These are phyloP conservation scores for Chaetoceros muelleri DNA, from an alignment of 108 stramenopile genomes.

Conservation along the genomic window DNA sequence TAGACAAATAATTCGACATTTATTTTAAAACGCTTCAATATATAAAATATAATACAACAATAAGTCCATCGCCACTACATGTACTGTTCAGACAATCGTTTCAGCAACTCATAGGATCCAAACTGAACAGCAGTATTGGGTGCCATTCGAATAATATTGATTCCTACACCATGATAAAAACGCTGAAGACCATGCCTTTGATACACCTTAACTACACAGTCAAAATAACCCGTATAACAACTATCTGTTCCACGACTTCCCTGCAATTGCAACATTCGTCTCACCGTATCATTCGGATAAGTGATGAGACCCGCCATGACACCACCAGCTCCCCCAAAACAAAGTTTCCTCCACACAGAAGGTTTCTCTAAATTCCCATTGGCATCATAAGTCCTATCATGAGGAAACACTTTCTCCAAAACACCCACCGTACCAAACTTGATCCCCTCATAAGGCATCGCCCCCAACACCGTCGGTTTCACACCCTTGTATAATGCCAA, in stretches of 20 bases:
- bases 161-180: conserved; percentile 62
- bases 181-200: conserved; percentile 46
- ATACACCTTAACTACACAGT: conserved; percentile 67
- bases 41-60: no score
- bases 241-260: conserved; percentile 67
- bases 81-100: conserved; percentile 9
- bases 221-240: conserved; percentile 64
- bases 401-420: conserved; percentile 56
- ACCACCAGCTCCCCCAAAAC: conserved; percentile 76
- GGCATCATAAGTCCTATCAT: conserved; percentile 5
- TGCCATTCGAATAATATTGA: conserved; percentile 81
- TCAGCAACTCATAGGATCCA: conserved; percentile 71
- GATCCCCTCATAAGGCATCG: conserved; percentile 85
- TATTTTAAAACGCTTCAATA: no score
- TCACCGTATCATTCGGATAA: conserved; percentile 87
- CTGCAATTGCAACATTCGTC: conserved; percentile 78
- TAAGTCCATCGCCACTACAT: neutral
- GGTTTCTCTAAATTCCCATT: conserved; percentile 10
- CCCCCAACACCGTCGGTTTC: conserved; percentile 71
- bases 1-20: no score
- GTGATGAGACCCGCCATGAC: conserved; percentile 70
- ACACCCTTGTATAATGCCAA: conserved; percentile 73
- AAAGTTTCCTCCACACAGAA: conserved; percentile 46
- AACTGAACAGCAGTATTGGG: conserved; percentile 86
- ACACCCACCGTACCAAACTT: conserved; percentile 86